Conservation (phyloP, 129 eudicot genomes). For the Solidago caesia region DNA sequence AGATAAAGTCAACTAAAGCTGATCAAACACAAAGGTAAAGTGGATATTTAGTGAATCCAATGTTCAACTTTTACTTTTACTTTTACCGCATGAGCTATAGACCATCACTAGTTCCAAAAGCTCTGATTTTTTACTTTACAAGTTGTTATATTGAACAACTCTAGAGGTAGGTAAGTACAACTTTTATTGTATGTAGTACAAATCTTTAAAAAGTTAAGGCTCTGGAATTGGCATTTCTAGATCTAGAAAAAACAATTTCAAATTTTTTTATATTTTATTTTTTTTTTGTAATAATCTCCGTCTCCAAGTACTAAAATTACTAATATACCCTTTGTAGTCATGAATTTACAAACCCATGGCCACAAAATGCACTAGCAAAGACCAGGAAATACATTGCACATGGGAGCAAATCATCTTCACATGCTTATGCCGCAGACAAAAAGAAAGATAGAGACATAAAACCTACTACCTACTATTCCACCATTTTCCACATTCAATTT, state of each 20-base stretch:
- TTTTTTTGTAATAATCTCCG: too few species aligned
- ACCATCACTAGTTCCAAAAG: slow-evolving; percentile 23
- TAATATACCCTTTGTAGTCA: slow-evolving; percentile 15
- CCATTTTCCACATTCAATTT: slow-evolving; percentile 16
- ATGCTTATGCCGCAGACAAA: slow-evolving; percentile 18
- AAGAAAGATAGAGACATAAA: slow-evolving; percentile 10
- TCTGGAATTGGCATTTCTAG: not conserved
- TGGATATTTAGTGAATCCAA: not conserved
- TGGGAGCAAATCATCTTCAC: slow-evolving; percentile 26
- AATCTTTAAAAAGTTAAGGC: not conserved
- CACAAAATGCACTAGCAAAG: slow-evolving; percentile 28
- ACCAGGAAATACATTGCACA: slow-evolving; percentile 12
- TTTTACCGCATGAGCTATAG: slow-evolving; percentile 27
- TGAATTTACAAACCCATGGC: slow-evolving; percentile 20
- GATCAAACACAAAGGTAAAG: slow-evolving; percentile 27
- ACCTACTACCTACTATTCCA: slow-evolving; percentile 21
- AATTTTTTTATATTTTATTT: too few species aligned
- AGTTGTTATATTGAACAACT: not conserved
- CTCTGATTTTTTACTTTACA: not conserved
- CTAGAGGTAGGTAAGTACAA: not conserved
- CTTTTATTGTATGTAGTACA: slow-evolving; percentile 14
- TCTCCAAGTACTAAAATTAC: not conserved
- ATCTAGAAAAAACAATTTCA: not conserved
- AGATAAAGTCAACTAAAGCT: slow-evolving; percentile 21
- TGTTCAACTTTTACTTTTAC: slow-evolving; percentile 31